Base-by-base conservation (phyloP, 2,329 filamentous ascomycete species). In the Stagonosporopsis chrysanthemi region DNA sequence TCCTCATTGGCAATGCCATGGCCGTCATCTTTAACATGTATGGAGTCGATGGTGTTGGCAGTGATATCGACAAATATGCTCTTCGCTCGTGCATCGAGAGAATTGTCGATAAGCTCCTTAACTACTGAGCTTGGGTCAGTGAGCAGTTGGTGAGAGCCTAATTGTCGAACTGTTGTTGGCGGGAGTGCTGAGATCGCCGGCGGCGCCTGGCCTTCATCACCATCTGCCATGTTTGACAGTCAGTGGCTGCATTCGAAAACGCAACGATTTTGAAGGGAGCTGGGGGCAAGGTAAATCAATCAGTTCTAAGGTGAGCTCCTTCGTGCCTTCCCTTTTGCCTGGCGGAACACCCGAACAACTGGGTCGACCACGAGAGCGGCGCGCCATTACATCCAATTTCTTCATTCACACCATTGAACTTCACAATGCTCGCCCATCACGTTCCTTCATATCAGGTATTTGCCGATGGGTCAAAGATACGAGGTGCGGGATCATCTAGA, bases 61-160 rank as follows among this genome's bases (percentile, higher is more conserved):
- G 88, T 84, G 14, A 92, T 79, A 26, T 85, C 77, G 23, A 93
- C 78, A 49, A 90, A 85, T 55, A 94, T 79, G 2, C 82, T 83
- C 2, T 84, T 88, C 12, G 90, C 89, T 49, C 82, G 80, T 7
- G 90, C 88, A 73, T 94, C 90, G 19, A 93, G 82, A 40, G 89
- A 83, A 73, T 94, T 93, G 65, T 93, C 90, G 29, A 93, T 75
- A 4, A 93, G 84, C 74, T 93, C 90, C 70, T 93, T 93, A 65
- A 92, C 83, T 2, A 91, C 77, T 11, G 84, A 83, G 12, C 80
- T 77, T 0, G 90, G 83, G 7, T 85, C 84, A 5, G 83, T 80
- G 46, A 92, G 81, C 42, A 83, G 81, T 63, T 87, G 80, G 2
- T 84, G 80, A 7, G 89, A 86, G 33, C 86, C 83, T 6, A 93